Conservation (phyloP, 108 stramenopile species). For the Nannochloropsis gaditana region DNA sequence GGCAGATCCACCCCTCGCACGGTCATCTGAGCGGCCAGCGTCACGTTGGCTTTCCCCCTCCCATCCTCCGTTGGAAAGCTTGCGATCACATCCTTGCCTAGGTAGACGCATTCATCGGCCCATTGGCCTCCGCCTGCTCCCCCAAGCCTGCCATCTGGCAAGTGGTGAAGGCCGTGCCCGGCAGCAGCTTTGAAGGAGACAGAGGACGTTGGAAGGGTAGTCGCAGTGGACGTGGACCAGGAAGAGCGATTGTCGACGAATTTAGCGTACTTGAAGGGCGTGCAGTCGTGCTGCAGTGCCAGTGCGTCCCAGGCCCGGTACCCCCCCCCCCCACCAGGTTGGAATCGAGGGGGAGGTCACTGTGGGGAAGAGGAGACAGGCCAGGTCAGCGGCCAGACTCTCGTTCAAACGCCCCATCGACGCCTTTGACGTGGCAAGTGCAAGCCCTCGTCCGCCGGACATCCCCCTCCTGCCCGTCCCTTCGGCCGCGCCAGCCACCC, state of each 20-base stretch:
- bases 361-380: constrained; percentile 40
- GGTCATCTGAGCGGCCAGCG: constrained; percentile 27
- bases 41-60: constrained; percentile 19
- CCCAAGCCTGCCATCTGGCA: background rate
- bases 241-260: constrained; percentile 45
- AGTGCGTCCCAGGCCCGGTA: constrained; percentile 30
- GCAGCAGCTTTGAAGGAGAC: background rate
- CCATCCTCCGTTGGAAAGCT: constrained; percentile 21
- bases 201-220: background rate
- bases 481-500: background rate
- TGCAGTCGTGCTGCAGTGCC: constrained; percentile 21
- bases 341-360: background rate
- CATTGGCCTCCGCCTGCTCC: background rate
- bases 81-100: constrained; percentile 20
- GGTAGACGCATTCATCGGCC: constrained; percentile 15
- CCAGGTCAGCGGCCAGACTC: constrained; percentile 30
- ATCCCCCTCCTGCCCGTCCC: background rate
- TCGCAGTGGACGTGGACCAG: background rate
- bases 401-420: constrained; percentile 34
- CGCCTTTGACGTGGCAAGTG: background rate
- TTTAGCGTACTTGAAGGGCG: constrained; percentile 34
- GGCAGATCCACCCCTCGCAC: constrained; percentile 18
- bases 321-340: background rate
- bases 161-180: background rate
- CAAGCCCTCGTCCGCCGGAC: background rate